Base-by-base conservation (phyloP, 2,329 filamentous ascomycete genomes). In the Epichloe glyceriae region DNA sequence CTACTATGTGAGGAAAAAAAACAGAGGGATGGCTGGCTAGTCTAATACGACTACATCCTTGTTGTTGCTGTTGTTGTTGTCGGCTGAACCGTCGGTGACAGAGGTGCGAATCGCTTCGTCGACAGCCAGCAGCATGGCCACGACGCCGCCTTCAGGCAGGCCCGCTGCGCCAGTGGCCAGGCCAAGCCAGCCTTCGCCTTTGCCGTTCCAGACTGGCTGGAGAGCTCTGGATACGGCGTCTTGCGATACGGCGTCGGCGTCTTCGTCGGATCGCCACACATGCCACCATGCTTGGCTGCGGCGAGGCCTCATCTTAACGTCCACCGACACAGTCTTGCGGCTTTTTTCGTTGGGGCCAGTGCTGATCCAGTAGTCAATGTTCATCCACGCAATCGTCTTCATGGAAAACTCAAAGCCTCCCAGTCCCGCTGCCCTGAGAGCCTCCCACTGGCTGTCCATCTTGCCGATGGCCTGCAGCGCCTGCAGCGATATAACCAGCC, bases 401-500 rank as follows among this genome's bases (percentile, higher is more conserved):
- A 75, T 69, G 19, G 74, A 71, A 40, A 84, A 68, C 39, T 72
- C 72, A 11, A 82, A 67, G 4, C 60, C 64, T 12, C 73, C 75
- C 48, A 73, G 70, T 35, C 70, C 70, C 11, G 66, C 70, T 11
- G 63, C 60, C 20, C 67, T 60, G 3, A 73, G 54, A 35, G 62
- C 58, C 12, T 67, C 65, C 75, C 80, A 82, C 2, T 68, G 64
- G 17, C 67, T 66, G 56, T 86, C 80, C 20, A 90, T 73, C 37
- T 69, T 67, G 53, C 80, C 74, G 2, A 90, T 66, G 1, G 74
- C 77, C 46, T 72, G 72, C 17, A 88, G 68, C n/a, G 88, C 67
- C 0, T 83, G 80, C 4, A 88, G 72, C 6, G 85, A 83, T 19
- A 73, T 64, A 1, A 75, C 73, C 30, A 86, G 68, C 60, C 70